Base-by-base conservation (phyloP, 2,329 filamentous ascomycete genomes). In the Leptoxyphium fumago region DNA sequence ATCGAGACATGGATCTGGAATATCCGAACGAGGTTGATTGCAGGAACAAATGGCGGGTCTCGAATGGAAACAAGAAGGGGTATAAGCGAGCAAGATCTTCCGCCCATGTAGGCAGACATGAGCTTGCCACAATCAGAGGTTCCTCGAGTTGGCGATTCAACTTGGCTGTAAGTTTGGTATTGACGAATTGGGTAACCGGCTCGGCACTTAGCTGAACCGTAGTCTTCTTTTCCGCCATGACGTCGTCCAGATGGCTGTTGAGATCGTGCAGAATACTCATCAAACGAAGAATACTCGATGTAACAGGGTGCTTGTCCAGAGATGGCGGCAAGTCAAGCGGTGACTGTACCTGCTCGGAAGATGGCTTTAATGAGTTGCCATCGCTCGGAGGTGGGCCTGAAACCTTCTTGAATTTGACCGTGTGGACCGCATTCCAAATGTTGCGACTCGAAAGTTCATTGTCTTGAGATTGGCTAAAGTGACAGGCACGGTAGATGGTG, bases 11-110 rank as follows among this genome's bases (percentile, higher is more conserved):
- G 14, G 91, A 95, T 49, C 91, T 78, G 38, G 89, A 89, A 67
- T 98, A 98, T 17, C 91, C 91, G 59, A 98, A 98, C 0, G 91
- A 95, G 0, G 93, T 98, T 2, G 89, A 98, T 64, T 96, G 91
- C 29, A 98, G 68, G 72, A 98, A 98, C 32, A 98, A 70, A 63
- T 98, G 89, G 10, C 91, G 80, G 1, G 91, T 96, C 69, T 98
- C 91, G 56, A 98, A 98, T 2, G 91, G 91, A 61, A 98, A 98
- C 10, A 98, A 69, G 72, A 98, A 98, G 1, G 91, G 89, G 60
- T 95, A 98, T 1, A 93, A 71, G 29, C 91, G 81, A 9, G 91
- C 87, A 42, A 98, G 68, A 58, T 98, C 91, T 64, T 96, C 89
- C 48, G 86, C 93, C 91, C 91, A 98, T 57, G 77, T 86, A 3